Evolutionary conservation across 2,329 filamentous ascomycete species (phyloP).

Genomic region (Pyricularia sp.): DNA sequence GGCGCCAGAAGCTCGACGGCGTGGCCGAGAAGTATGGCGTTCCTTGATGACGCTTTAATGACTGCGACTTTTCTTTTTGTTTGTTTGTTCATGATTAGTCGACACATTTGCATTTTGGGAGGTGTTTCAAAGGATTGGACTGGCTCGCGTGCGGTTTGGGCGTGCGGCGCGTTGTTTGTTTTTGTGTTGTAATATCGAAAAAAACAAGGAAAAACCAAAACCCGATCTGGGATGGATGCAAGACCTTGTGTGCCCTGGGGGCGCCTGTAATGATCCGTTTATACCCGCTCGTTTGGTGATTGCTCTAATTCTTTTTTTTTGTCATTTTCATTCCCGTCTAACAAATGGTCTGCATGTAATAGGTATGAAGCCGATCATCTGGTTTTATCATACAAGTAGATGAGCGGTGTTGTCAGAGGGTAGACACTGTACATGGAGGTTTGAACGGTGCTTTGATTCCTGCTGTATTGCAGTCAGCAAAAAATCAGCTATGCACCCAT

Average conservation of each 20-base stretch:
- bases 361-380: not conserved
- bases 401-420: not conserved
- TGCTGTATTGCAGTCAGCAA: too few species aligned
- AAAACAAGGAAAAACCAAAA: too few species aligned
- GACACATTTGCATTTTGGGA: not conserved
- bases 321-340: not conserved
- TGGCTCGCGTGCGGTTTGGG: not conserved
- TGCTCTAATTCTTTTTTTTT: not conserved
- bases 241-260: not conserved
- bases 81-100: not conserved
- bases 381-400: not conserved
- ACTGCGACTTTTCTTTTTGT: not conserved
- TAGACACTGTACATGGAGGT: not conserved
- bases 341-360: not conserved
- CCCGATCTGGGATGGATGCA: too few species aligned
- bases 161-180: not conserved
- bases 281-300: not conserved
- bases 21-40: slow-evolving; percentile 18
- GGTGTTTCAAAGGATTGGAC: not conserved
- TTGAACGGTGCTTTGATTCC: too few species aligned
- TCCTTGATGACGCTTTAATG: not conserved
- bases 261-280: not conserved
- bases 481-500: too few species aligned
- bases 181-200: not conserved
- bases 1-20: slow-evolving; percentile 23